Evolutionary conservation across 2,329 filamentous ascomycete genomes (phyloP).

Genomic region (Fusarium fujikuroi): DNA sequence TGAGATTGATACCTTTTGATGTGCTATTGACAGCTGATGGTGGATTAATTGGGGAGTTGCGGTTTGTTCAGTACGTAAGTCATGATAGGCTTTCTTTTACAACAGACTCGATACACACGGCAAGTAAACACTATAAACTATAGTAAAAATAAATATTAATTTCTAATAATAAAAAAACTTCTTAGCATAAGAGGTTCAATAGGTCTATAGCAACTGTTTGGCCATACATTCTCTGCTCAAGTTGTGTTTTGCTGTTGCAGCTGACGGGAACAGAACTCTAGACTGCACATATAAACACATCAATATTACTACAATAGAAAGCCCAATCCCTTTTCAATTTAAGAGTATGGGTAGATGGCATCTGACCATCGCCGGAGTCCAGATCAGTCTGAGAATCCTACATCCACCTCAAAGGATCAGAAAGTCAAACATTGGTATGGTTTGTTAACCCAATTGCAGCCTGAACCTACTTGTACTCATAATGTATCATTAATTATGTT

Average conservation of each 20-base stretch:
- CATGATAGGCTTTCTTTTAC: neutral
- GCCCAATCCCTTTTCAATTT: too few relatives aligned
- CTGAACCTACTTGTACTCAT: neutral
- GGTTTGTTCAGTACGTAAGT: neutral
- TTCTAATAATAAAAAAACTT: neutral
- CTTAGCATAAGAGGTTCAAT: neutral
- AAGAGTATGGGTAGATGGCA: neutral
- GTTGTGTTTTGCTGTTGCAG: neutral
- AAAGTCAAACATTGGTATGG: neutral
- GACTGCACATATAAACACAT: neutral
- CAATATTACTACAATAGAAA: neutral
- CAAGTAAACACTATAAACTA: neutral
- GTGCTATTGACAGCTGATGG: neutral
- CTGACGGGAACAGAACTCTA: neutral
- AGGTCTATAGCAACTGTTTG: too few relatives aligned
- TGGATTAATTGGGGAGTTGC: neutral
- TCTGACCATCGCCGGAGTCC: too few relatives aligned
- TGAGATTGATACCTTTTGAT: accelerated
- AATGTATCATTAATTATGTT: neutral
- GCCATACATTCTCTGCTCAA: too few relatives aligned
- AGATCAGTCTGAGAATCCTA: too few relatives aligned
- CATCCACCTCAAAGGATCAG: neutral
- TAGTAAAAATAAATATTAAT: too few relatives aligned
- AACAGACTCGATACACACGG: neutral
- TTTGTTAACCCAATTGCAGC: neutral